A percentile compares a stretch with the other conserved stretches of the same genome.
These are phyloP conservation scores for Moringa oleifera DNA, from an alignment of 345 rosid genomes.

Conservation along the genomic window DNA sequence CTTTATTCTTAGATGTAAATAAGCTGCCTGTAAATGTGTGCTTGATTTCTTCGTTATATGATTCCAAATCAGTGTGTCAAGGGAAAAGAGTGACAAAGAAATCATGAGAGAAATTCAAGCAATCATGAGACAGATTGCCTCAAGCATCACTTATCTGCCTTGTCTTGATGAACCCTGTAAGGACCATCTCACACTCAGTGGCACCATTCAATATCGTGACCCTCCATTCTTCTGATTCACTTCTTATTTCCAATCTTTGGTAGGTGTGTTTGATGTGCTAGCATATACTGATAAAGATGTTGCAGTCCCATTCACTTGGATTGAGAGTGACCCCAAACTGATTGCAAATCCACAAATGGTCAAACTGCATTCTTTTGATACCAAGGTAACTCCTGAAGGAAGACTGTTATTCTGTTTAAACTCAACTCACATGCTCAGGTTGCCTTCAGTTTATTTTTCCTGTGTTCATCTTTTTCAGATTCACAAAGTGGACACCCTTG, in stretches of 20 bases:
- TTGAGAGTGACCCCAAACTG: slow-evolving; percentile 91
- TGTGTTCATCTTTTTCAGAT: slow-evolving; percentile 44
- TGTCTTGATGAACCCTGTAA: slow-evolving; percentile 95
- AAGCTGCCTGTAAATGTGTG: not conserved
- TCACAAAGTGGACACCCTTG: slow-evolving; percentile 94
- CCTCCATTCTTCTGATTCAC: no score
- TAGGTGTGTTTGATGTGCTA: slow-evolving; percentile 94
- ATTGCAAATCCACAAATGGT: slow-evolving; percentile 99
- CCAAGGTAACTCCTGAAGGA: slow-evolving; percentile 45
- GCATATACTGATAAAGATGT: slow-evolving; percentile 88
- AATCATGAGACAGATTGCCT: slow-evolving; percentile 91
- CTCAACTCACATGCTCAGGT: not conserved
- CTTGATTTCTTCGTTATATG: slow-evolving; percentile 5
- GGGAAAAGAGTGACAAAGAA: slow-evolving; percentile 95
- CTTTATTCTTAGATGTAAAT: not conserved
- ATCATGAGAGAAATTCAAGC: slow-evolving; percentile 97
- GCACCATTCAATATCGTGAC: no score
- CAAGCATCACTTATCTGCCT: slow-evolving; percentile 91
- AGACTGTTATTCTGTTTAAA: not conserved
- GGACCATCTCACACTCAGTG: slow-evolving; percentile 17
- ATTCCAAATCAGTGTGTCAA: slow-evolving; percentile 50
- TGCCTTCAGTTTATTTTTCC: not conserved
- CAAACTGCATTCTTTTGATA: slow-evolving; percentile 91
- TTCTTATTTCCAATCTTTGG: not conserved
- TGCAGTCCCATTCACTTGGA: slow-evolving; percentile 93